Base-by-base conservation (phyloP, 495 filamentous ascomycete genomes). In the Penicillium roqueforti region DNA sequence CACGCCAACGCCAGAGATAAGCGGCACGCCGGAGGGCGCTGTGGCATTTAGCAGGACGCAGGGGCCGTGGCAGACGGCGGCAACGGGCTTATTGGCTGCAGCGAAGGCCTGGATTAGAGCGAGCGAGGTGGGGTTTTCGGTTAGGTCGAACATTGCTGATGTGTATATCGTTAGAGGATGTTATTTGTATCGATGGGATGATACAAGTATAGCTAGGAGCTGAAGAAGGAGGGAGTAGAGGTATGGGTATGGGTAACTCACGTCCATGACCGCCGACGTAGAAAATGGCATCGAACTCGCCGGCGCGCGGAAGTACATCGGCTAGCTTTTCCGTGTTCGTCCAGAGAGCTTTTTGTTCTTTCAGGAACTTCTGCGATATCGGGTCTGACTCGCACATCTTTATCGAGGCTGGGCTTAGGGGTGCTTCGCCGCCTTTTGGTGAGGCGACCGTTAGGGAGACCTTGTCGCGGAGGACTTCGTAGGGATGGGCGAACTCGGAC, bases 251-350 rank as follows among this genome's bases (percentile, higher is more conserved):
- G 4, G 45, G 44, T 14, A 18, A 72, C 80, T 45, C 69, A 83
- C 81, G 87, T n/a, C 87, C 87, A 68, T 90, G 84, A 22, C 87
- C 87, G 58, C 88, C 88, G 11, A 88, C 85, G 66, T 80, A 88
- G 67, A 85, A 88, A 40, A 91, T 68, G 22, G 83, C 87, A 47
- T 82, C 86, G 61, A 83, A 90, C 40, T 88, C 83, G 38, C 54
- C 65, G 0, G 78, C 77, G 26, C 74, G 73, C 0, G 81, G 79
- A 0, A 77, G 37, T 43, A 87, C 73, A 3, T 73, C 62, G 0
- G 68, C 55, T 1, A 90, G 63, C 51, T 77, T 76, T 2, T 74
- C 54, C 0, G 87, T 89, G 28, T 83, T 74, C 61, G 82, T 80
- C 84, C 85, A 91, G 4, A 87, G 67, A 3, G 68, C 49, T 39